A percentile compares a stretch with the other conserved stretches of the same genome.
Evolutionary conservation across 345 rosid species (phyloP).

Genomic region (Populus pruinosa): DNA sequence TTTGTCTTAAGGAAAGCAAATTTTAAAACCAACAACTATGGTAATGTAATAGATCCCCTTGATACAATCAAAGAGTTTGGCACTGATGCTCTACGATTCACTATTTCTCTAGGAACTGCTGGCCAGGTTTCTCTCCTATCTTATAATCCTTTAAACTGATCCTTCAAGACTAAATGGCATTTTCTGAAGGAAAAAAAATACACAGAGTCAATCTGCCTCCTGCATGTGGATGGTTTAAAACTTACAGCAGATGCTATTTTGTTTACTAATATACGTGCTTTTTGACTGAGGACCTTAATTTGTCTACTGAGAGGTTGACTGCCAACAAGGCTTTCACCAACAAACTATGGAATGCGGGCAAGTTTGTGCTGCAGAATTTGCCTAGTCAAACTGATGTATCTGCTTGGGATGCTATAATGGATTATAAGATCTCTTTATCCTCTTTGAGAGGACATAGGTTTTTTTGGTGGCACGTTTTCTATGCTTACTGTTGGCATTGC

Average conservation of each 20-base stretch:
- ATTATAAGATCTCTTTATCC: constrained; percentile 50
- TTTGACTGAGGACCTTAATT: constrained; percentile 73
- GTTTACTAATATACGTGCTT: constrained; percentile 17
- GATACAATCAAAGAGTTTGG: constrained; percentile 93
- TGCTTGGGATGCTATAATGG: constrained; percentile 69
- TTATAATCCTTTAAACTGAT: constrained; percentile 6
- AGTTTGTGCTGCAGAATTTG: constrained; percentile 83
- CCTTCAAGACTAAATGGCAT: constrained; percentile 2
- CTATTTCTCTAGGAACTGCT: constrained; percentile 92
- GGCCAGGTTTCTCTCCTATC: constrained; percentile 72
- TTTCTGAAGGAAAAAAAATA: neutral
- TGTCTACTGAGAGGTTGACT: constrained; percentile 88
- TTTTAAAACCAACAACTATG: constrained; percentile 12
- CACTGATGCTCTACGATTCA: constrained; percentile 88
- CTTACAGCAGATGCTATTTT: constrained; percentile 17
- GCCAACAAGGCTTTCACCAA: constrained; percentile 95
- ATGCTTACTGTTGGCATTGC: neutral
- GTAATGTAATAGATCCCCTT: constrained; percentile 89
- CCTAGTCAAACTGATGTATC: constrained; percentile 61
- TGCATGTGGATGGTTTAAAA: constrained; percentile 7
- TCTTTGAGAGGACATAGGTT: neutral
- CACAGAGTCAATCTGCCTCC: constrained; percentile 6
- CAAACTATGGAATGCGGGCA: constrained; percentile 98
- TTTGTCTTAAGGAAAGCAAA: too few species aligned
- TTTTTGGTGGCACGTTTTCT: neutral